Base-by-base conservation (phyloP, 192 early-diverging fungal species). In the Coemansia sp. region DNA sequence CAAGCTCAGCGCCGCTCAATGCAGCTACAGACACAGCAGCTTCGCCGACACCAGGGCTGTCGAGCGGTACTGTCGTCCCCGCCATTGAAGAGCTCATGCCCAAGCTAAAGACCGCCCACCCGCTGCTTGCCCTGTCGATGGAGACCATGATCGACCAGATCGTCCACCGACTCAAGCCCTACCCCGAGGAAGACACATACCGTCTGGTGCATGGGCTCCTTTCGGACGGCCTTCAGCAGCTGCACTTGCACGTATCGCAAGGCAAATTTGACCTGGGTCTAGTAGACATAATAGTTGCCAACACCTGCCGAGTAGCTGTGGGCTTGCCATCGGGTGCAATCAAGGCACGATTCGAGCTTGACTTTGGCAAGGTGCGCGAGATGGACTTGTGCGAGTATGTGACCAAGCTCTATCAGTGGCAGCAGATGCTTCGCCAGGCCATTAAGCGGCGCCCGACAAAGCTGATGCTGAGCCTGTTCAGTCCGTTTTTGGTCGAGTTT, bases 71-170 rank as follows among this genome's bases (percentile, higher is more conserved):
- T n/a, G 55, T 55, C 33, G 34, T 61, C n/a, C 66, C 75, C 54
- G 73, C 69, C 67, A 89, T 98, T 11, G 98, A 99, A 43, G 97
- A 98, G 66, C 91, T 99, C 4, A 97, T 95, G 92, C 90, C 91
- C 16, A 91, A 92, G 75, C 86, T 98, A 33, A 99, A 99, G 75
- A 97, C 97, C 10, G 92, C 94, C 0, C 97, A 92, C 73, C 96
- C 98, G 27, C 87, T 98, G 49, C 85, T 98, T 36, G 92, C 95
- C 2, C 77, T 98, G 47, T 94, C 97, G 15, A 97, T 99, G 92
- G 97, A 99, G 85, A 95, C 93, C 1, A 98, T 99, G 95, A 92
- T 96, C 7, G 96, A 99, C 75, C 96, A 98, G 81, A 95, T 99
- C n/a, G 90, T 94, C 47, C 89, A 92, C 67, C 87, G 94, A 5